Conservation (phyloP, 2,329 filamentous ascomycete species). For the Fusarium falciforme region DNA sequence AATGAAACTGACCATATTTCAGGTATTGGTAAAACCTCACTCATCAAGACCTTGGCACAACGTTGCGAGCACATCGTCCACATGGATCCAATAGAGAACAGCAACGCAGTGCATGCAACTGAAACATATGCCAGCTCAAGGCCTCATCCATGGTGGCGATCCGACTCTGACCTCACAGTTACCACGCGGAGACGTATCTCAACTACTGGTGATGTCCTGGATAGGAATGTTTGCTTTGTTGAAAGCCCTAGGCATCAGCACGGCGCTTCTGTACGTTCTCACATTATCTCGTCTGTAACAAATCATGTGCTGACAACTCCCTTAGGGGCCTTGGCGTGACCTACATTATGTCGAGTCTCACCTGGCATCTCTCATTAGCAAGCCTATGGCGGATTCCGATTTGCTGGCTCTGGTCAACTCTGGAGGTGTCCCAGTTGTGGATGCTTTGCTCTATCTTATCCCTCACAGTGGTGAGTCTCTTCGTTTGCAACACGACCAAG, state of each 20-base stretch:
- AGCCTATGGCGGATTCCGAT: conserved; percentile 78
- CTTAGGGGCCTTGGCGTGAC: conserved; percentile 69
- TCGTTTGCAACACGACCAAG: background rate
- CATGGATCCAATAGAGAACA: conserved; percentile 73
- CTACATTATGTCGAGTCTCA: conserved; percentile 76
- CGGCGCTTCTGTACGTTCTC: conserved; percentile 61
- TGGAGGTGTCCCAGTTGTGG: conserved; percentile 84
- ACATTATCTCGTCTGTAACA: background rate
- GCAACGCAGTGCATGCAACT: conserved; percentile 54
- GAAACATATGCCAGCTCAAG: conserved; percentile 85
- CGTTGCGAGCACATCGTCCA: conserved; percentile 93
- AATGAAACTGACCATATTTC: conserved; percentile 13
- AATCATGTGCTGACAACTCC: conserved; percentile 54
- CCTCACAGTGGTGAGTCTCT: conserved; percentile 67
- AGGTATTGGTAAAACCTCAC: conserved; percentile 89
- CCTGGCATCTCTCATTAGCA: conserved; percentile 45
- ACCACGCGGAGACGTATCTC: conserved; percentile 73
- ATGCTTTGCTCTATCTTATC: conserved; percentile 86
- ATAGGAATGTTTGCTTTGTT: conserved; percentile 93
- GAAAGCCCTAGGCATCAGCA: conserved; percentile 78
- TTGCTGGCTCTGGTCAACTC: conserved; percentile 82
- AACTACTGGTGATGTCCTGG: conserved; percentile 78
- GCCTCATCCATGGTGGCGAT: conserved; percentile 91
- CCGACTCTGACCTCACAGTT: conserved; percentile 74
- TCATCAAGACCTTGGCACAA: conserved; percentile 90